phyloP scores from a whole-genome alignment of 495 filamentous ascomycete species.

The Pseudoneurospora amorphoporcata region DNA sequence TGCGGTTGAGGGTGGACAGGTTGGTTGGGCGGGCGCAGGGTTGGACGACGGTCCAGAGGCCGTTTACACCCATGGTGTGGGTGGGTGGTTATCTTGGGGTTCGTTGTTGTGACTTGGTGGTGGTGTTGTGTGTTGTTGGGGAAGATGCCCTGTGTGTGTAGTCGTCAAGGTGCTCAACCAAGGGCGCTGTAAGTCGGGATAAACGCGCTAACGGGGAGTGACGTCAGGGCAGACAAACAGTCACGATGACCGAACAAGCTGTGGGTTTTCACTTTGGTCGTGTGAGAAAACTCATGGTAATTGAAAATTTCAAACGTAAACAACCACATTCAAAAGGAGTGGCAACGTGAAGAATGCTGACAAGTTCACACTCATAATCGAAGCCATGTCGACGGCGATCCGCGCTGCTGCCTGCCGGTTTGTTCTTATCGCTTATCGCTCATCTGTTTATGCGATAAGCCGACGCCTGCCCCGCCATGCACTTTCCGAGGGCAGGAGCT shows the following conservation, averaged over 20 bases:
- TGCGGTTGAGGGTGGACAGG: slow-evolving; percentile 88
- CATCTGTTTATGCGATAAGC: background rate
- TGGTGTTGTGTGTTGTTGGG: background rate
- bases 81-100: background rate
- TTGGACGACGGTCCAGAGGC: slow-evolving; percentile 89
- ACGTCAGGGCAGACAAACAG: background rate
- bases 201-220: background rate
- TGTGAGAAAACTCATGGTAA: background rate
- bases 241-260: background rate
- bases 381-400: background rate
- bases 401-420: background rate
- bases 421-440: background rate
- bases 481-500: background rate
- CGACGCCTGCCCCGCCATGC: background rate
- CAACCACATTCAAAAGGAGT: background rate
- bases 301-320: background rate
- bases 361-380: background rate
- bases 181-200: background rate
- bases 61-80: slow-evolving; percentile 91
- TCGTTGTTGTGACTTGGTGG: background rate
- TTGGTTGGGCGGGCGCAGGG: slow-evolving; percentile 86
- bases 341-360: background rate
- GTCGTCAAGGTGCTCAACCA: background rate
- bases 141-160: background rate
- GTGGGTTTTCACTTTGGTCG: background rate